A percentile compares a stretch with the other conserved stretches of the same genome.
Evolutionary conservation across 1,284 basidiomycete genomes (phyloP).

Genomic region (Microbotryum scabiosae): DNA sequence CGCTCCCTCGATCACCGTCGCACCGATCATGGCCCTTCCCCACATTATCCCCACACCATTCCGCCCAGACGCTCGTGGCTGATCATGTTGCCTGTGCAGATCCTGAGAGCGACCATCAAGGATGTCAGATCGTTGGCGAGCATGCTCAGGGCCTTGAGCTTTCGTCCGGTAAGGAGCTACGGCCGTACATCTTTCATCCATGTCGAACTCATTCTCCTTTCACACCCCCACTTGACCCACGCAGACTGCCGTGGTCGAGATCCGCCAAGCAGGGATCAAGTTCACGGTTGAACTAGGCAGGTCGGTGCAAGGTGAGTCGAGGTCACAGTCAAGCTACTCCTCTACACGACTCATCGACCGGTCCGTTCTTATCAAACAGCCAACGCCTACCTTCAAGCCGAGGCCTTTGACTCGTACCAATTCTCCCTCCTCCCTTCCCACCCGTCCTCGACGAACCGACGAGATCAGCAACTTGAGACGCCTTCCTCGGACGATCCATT

Average conservation of each 20-base stretch:
- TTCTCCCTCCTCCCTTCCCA: constrained; percentile 41
- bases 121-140: constrained; percentile 31
- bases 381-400: constrained; percentile 71
- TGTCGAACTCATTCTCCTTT: neutral
- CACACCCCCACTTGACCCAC: neutral
- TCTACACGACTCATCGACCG: neutral
- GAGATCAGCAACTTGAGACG: constrained; percentile 31
- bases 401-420: constrained; percentile 66
- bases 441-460: constrained; percentile 1
- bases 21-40: too few species aligned
- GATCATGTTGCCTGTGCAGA: neutral
- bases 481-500: constrained; percentile 25
- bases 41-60: too few species aligned
- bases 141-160: constrained; percentile 29
- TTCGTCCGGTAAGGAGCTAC: constrained; percentile 11
- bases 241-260: constrained; percentile 68
- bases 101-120: constrained; percentile 21
- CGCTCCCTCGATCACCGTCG: too few species aligned
- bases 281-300: constrained; percentile 79
- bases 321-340: neutral
- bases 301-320: constrained; percentile 13
- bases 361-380: constrained; percentile 44
- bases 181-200: too few species aligned
- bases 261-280: constrained; percentile 62
- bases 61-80: too few species aligned